These are phyloP conservation scores for Chamaecrista fasciculata DNA, from an alignment of 306 rosid species.

Conservation along the genomic window DNA sequence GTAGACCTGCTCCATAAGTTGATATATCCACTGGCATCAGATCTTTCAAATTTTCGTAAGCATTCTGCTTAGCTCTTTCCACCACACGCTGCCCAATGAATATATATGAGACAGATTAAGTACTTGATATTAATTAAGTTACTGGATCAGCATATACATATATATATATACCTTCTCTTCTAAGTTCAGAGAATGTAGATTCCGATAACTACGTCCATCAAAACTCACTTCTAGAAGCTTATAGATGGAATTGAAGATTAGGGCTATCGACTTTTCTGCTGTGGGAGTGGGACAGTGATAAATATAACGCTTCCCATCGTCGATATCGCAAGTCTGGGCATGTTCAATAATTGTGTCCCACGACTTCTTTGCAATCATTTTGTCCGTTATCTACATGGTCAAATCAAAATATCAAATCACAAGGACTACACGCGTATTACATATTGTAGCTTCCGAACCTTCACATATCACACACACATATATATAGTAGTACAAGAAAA, in stretches of 20 bases:
- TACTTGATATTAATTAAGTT: neutral
- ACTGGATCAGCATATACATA: neutral
- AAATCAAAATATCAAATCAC: neutral
- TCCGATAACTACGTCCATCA: constrained; percentile 5
- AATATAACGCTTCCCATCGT: constrained; percentile 14
- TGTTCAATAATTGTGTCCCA: constrained; percentile 47
- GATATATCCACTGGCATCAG: neutral
- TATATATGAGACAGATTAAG: neutral
- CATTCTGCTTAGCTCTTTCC: neutral
- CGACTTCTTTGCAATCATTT: constrained; percentile 2
- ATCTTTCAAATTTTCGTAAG: neutral
- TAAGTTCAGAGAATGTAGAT: neutral
- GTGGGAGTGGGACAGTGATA: neutral
- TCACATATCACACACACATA: no score
- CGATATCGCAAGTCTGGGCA: constrained; percentile 36
- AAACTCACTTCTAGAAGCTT: constrained; percentile 28
- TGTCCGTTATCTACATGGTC: constrained; percentile 43
- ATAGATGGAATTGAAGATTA: constrained; percentile 39
- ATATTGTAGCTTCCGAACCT: no score
- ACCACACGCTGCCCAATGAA: neutral
- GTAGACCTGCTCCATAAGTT: neutral
- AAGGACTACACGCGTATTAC: no score
- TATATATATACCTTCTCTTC: constrained; percentile 23
- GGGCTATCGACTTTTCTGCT: neutral
- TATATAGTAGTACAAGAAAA: no score